These are phyloP conservation scores for Ganoderma lucidum DNA, from an alignment of 1,284 basidiomycete species.

Conservation along the genomic window DNA sequence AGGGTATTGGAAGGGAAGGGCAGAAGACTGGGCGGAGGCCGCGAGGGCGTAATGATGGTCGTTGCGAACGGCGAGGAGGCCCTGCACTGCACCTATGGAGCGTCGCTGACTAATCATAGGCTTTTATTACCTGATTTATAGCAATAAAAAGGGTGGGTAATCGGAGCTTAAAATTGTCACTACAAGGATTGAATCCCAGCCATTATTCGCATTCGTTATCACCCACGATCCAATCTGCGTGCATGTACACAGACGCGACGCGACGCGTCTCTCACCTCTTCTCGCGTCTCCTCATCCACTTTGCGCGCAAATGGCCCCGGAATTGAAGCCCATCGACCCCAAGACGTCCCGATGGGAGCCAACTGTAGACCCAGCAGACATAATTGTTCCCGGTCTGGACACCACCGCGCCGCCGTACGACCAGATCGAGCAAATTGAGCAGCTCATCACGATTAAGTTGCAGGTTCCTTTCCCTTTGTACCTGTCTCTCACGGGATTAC, in stretches of 20 bases:
- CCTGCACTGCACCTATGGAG: not conserved
- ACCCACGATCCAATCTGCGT: slow-evolving; percentile 19
- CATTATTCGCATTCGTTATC: not conserved
- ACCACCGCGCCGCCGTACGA: slow-evolving; percentile 77
- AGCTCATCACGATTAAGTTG: slow-evolving; percentile 89
- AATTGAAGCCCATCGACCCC: slow-evolving; percentile 40
- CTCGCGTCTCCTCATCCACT: slow-evolving; percentile 10
- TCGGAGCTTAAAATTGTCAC: not conserved
- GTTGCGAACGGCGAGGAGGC: slow-evolving; percentile 5
- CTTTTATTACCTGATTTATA: not conserved
- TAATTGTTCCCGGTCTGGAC: slow-evolving; percentile 80
- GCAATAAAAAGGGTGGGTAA: not conserved
- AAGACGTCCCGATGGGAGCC: slow-evolving; percentile 66
- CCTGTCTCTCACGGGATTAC: not conserved
- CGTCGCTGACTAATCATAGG: slow-evolving; percentile 18
- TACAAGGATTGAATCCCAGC: not conserved
- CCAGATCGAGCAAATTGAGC: slow-evolving; percentile 95
- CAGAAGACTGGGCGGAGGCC: not conserved
- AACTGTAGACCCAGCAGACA: slow-evolving; percentile 65
- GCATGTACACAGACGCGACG: slow-evolving; percentile 15
- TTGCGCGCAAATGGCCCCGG: slow-evolving; percentile 22
- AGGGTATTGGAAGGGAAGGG: not conserved
- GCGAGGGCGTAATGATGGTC: slow-evolving; percentile 3
- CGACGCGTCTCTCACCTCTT: slow-evolving; percentile 26
- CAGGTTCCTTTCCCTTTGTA: slow-evolving; percentile 56